phyloP scores from a whole-genome alignment of 2,329 filamentous ascomycete genomes.

The Fusarium sublunatum region DNA sequence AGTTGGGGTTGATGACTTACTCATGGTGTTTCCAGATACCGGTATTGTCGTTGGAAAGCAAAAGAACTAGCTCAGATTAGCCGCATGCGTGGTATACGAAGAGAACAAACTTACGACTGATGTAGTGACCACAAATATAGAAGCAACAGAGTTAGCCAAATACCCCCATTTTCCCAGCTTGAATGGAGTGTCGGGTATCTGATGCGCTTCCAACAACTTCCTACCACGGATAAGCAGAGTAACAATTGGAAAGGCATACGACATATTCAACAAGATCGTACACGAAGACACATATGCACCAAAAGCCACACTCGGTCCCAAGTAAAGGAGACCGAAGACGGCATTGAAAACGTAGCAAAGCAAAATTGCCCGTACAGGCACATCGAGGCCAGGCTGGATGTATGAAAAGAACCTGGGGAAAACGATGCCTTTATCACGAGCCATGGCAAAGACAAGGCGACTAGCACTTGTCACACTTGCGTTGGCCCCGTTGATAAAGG shows the following conservation, averaged over 20 bases:
- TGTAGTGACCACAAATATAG: slow-evolving; percentile 16
- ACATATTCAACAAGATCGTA: slow-evolving; percentile 27
- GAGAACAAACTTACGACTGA: slow-evolving; percentile 13
- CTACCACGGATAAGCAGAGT: slow-evolving; percentile 17
- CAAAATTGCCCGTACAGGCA: slow-evolving; percentile 11
- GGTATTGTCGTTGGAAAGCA: slow-evolving; percentile 26
- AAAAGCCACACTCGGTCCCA: slow-evolving; percentile 25
- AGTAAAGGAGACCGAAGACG: slow-evolving; percentile 22
- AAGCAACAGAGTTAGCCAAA: slow-evolving; percentile 14
- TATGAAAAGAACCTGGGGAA: slow-evolving; percentile 12
- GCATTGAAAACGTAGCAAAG: slow-evolving; percentile 21
- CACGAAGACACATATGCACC: slow-evolving; percentile 24
- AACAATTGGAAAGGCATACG: slow-evolving; percentile 22
- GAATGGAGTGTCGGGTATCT: slow-evolving; percentile 12
- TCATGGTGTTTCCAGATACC: slow-evolving; percentile 25
- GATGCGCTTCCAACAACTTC: background rate
- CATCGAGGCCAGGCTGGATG: slow-evolving; percentile 15
- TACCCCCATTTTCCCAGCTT: slow-evolving; percentile 18
- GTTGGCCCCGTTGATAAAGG: slow-evolving; percentile 58
- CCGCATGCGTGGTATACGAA: no score
- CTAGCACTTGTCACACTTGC: slow-evolving; percentile 57
- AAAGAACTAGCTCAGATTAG: slow-evolving; percentile 19
- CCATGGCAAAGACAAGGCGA: slow-evolving; percentile 53
- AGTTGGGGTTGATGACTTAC: background rate
- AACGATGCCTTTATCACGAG: slow-evolving; percentile 21